These are phyloP conservation scores for Neurospora intermedia DNA, from an alignment of 495 filamentous ascomycete genomes.

Conservation along the genomic window DNA sequence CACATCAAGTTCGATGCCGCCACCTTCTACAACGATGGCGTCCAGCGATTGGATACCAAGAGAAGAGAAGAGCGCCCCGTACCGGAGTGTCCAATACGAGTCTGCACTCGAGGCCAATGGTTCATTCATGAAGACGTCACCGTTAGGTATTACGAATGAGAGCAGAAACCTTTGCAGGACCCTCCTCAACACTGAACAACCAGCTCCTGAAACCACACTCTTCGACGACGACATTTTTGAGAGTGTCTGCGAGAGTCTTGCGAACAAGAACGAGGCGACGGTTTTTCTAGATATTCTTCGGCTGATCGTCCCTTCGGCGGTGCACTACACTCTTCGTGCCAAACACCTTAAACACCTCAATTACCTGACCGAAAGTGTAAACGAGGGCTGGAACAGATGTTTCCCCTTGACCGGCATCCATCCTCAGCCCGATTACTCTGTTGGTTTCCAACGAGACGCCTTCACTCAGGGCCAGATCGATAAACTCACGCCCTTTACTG, in stretches of 20 bases:
- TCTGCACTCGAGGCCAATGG: background rate
- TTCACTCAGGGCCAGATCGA: slow-evolving; percentile 32
- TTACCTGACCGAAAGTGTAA: slow-evolving; percentile 28
- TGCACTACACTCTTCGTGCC: background rate
- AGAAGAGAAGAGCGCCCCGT: background rate
- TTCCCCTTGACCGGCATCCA: slow-evolving; percentile 21
- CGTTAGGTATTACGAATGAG: background rate
- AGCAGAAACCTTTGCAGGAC: background rate
- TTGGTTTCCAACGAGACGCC: slow-evolving; percentile 29
- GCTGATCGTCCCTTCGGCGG: slow-evolving; percentile 14
- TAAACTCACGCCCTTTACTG: slow-evolving; percentile 28
- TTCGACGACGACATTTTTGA: slow-evolving; percentile 1
- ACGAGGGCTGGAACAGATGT: slow-evolving; percentile 32
- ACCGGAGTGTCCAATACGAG: background rate
- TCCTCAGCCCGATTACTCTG: slow-evolving; percentile 29
- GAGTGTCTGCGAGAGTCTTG: background rate
- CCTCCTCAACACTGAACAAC: background rate
- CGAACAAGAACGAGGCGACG: background rate
- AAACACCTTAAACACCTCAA: background rate
- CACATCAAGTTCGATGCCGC: background rate
- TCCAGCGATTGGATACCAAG: background rate
- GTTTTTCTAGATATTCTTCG: slow-evolving; percentile 2
- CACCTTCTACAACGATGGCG: background rate
- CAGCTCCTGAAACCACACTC: background rate
- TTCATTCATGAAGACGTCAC: background rate